Base-by-base conservation (phyloP, 768 basidiomycete genomes). In the Coprinopsis sp. region DNA sequence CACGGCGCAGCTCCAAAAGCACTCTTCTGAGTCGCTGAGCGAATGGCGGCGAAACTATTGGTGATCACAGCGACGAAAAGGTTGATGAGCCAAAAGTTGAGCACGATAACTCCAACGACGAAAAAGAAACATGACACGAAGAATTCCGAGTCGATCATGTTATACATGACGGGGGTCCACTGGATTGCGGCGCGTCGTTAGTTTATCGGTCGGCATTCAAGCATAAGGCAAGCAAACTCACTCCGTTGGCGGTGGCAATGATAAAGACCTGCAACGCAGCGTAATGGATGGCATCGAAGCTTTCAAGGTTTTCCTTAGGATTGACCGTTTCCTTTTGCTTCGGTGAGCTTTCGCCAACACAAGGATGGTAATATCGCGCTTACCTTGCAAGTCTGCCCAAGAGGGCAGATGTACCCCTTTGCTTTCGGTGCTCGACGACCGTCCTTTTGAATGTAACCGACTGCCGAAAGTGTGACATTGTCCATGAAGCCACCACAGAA, bases 1-100 rank as follows among this genome's bases (percentile, higher is more conserved):
- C 63, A 84, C 82, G 77, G 71, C 3, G 77, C 81, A 24, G 90
- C 90, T 28, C 91, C 92, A 61, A 97, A 98, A 0, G 94, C 95
- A 62, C 89, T 92, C 61, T 85, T 87, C 61, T 83, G 79, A 2
- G 94, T 96, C 57, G 91, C 84, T 3, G 80, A 75, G 28, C 91
- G 73, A 50, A 96, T 96, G 13, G 87, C 88, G 14, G 81, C 81
- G 62, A 98, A 98, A 0, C 90, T 89, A 58, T 91, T 87, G 23
- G 91, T 91, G 52, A 95, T 94, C n/a, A 96, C 92, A 14, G 94
- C 93, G 46, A 96, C 90, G 60, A 94, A 87, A 34, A 96, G 65
- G 61, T 93, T 92, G 72, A 94, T 84, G 48, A 95, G 73, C 90
- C 90, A 91, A 61, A 96, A 91, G 64, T 97, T 95, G 55, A 97